Percentiles rank a stretch among this genome's conserved stretches.
Conservation (phyloP, 169 alveolate genomes). For the Plasmodium knowlesi region DNA sequence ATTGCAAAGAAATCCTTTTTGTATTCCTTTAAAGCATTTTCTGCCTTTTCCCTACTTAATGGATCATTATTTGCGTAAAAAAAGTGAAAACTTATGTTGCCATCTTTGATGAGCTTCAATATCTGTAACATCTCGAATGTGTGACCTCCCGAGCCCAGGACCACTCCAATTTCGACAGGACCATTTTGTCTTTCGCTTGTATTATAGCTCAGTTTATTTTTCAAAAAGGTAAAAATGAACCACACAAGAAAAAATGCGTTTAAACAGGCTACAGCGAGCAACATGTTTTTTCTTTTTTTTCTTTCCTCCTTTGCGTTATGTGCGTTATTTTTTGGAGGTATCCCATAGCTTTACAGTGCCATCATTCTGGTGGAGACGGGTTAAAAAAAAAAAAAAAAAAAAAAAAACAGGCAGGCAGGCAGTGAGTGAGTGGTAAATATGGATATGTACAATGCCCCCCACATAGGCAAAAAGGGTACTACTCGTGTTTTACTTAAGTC, state of each 20-base stretch:
- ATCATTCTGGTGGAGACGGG: conserved; percentile 1
- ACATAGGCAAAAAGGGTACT: not conserved
- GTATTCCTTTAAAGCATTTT: conserved; percentile 31
- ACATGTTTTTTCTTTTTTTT: conserved; percentile 11
- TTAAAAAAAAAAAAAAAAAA: not conserved
- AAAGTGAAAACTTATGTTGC: conserved; percentile 39
- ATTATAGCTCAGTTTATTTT: not conserved
- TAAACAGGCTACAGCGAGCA: not conserved
- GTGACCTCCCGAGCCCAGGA: conserved; percentile 71
- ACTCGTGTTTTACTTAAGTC: not conserved
- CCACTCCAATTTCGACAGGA: conserved; percentile 53
- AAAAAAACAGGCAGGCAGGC: not conserved
- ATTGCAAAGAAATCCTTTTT: conserved; percentile 34
- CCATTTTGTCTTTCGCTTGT: conserved; percentile 24
- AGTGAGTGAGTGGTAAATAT: not conserved
- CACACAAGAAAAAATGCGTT: conserved; percentile 28
- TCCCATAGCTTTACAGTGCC: conserved; percentile 55
- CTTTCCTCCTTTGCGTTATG: not conserved
- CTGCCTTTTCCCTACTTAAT: conserved; percentile 60
- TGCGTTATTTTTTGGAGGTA: not conserved
- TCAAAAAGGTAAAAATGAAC: conserved; percentile 6
- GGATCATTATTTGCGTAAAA: conserved; percentile 53
- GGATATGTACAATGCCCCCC: not conserved
- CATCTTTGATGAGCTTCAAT: conserved; percentile 41
- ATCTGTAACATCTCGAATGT: conserved; percentile 63